These are phyloP conservation scores for Vigna trinervia DNA, from an alignment of 306 rosid genomes.

Conservation along the genomic window DNA sequence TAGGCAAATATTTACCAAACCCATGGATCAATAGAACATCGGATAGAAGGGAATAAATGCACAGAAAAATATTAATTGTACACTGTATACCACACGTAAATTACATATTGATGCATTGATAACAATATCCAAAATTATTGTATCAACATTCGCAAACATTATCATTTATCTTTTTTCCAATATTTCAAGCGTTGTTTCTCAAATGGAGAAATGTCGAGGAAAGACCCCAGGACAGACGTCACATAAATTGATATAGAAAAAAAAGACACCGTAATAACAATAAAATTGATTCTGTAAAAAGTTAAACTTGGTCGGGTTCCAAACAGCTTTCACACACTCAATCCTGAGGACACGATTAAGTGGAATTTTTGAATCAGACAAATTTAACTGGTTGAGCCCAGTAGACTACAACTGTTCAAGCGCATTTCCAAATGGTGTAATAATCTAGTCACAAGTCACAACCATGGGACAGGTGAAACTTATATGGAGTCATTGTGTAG, in stretches of 20 bases:
- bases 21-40: background rate
- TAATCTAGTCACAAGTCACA: constrained; percentile 25
- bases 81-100: background rate
- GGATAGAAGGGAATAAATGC: background rate
- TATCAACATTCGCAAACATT: constrained; percentile 13
- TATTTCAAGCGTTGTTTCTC: constrained; percentile 19
- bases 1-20: constrained; percentile 28
- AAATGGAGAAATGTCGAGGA: too few species aligned
- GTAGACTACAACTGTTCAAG: background rate
- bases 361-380: background rate
- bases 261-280: constrained; percentile 8
- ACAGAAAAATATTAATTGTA: too few species aligned
- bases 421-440: constrained; percentile 34
- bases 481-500: background rate
- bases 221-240: background rate
- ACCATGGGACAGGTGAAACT: constrained; percentile 17
- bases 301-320: constrained; percentile 8
- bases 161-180: constrained; percentile 2
- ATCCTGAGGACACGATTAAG: background rate
- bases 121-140: constrained; percentile 14
- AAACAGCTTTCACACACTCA: constrained; percentile 5
- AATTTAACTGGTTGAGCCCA: constrained; percentile 8
- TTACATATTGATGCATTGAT: constrained; percentile 12
- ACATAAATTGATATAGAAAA: constrained; percentile 1
- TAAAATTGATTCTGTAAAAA: constrained; percentile 7